Percentiles rank a stretch among this genome's conserved stretches.
Conservation (phyloP, 805 yeast species). For the Ogataea pini region DNA sequence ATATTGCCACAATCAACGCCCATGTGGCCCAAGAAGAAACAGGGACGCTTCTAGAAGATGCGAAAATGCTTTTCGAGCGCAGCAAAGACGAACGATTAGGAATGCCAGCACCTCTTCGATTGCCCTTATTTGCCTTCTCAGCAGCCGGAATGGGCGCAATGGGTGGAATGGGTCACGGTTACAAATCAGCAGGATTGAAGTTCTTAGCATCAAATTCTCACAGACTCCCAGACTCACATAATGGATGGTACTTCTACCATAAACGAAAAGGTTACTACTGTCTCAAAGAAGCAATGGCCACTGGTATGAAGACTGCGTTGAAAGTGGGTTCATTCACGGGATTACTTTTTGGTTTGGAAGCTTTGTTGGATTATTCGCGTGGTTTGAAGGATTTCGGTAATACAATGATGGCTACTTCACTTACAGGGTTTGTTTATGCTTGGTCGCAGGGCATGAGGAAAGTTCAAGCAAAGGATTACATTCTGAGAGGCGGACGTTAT, state of each 20-base stretch:
- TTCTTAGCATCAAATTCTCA: conserved; percentile 82
- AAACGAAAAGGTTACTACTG: conserved; percentile 79
- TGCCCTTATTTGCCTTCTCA: conserved; percentile 42
- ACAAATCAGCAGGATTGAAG: conserved; percentile 52
- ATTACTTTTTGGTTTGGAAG: conserved; percentile 61
- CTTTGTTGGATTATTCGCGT: conserved; percentile 52
- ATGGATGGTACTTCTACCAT: conserved; percentile 89
- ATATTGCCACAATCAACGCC: conserved; percentile 6
- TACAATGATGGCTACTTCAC: conserved; percentile 58
- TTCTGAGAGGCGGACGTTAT: conserved; percentile 53
- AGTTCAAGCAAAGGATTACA: conserved; percentile 43
- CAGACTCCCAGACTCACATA: conserved; percentile 70
- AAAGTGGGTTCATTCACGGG: conserved; percentile 48
- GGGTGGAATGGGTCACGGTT: conserved; percentile 63
- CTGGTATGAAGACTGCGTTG: conserved; percentile 45
- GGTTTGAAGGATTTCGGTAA: conserved; percentile 57
- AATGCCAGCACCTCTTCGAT: conserved; percentile 46
- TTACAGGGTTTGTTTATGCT: conserved; percentile 56
- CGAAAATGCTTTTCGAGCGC: conserved; percentile 8
- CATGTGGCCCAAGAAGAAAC: conserved; percentile 7
- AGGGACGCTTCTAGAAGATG: conserved; percentile 10
- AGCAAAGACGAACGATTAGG: conserved; percentile 45
- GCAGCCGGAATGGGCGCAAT: conserved; percentile 47
- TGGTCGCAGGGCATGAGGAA: conserved; percentile 42
- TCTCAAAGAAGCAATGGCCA: conserved; percentile 51